phyloP scores from a whole-genome alignment of 139 green algal species.

The Haematococcus sp. region DNA sequence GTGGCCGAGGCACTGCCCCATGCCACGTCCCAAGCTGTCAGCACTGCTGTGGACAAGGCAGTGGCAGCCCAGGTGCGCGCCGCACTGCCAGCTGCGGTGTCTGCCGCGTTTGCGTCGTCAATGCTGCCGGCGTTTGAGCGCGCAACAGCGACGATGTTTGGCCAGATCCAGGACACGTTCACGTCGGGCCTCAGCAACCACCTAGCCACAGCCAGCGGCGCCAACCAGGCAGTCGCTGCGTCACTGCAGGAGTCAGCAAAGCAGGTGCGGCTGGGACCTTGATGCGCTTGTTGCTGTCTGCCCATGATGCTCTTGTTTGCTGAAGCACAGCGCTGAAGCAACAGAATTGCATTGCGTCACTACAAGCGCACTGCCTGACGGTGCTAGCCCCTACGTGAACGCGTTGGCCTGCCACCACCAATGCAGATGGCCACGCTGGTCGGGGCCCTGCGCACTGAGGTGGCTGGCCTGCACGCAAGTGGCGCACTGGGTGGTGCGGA shows the following conservation, averaged over 20 bases:
- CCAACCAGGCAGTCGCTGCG: neutral
- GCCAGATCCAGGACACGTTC: conserved; percentile 1
- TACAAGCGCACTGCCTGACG: too few relatives aligned
- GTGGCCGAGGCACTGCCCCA: neutral
- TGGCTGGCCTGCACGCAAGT: neutral
- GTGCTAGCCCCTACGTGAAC: too few relatives aligned
- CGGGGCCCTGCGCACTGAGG: neutral
- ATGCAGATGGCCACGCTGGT: conserved; percentile 3
- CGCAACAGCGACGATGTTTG: conserved; percentile 9
- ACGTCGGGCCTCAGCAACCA: neutral
- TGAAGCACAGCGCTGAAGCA: too few relatives aligned
- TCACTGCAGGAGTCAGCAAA: neutral
- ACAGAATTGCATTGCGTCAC: too few relatives aligned
- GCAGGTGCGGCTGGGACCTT: neutral
- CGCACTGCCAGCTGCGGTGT: neutral
- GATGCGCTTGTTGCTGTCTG: too few relatives aligned
- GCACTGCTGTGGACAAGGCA: conserved; percentile 5
- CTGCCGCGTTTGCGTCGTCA: neutral
- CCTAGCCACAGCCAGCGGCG: neutral
- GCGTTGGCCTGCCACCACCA: too few relatives aligned
- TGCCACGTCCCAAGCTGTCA: neutral
- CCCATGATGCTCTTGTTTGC: too few relatives aligned
- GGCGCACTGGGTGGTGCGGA: neutral
- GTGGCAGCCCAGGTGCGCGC: neutral
- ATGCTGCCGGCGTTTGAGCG: conserved; percentile 3